Percentiles rank a stretch among this genome's conserved stretches.
Evolutionary conservation across 2,329 filamentous ascomycete species (phyloP).

Genomic region (Erysiphe pulchra): DNA sequence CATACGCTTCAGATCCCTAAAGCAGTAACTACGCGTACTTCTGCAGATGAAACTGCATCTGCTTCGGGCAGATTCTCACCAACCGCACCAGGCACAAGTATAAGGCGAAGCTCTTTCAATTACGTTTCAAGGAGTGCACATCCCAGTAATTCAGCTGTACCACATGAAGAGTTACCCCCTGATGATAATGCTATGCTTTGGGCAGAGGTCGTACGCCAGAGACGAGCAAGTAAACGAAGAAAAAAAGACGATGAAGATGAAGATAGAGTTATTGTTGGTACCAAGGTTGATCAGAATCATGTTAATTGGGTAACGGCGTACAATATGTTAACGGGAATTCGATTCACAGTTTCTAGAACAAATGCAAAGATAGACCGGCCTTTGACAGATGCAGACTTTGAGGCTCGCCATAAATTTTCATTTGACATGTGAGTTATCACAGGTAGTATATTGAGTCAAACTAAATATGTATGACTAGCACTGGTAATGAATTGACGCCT

Average conservation of each 20-base stretch:
- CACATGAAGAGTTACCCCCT: constrained; percentile 56
- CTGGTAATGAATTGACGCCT: constrained; percentile 87
- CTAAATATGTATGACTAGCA: constrained; percentile 26
- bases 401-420: constrained; percentile 86
- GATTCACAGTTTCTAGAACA: constrained; percentile 82
- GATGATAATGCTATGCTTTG: constrained; percentile 82
- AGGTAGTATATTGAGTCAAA: constrained; percentile 1
- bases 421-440: constrained; percentile 67
- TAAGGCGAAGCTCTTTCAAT: constrained; percentile 59
- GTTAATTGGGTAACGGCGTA: constrained; percentile 96
- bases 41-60: constrained; percentile 40
- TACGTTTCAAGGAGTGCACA: constrained; percentile 59
- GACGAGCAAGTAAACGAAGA: constrained; percentile 65
- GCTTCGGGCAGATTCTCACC: constrained; percentile 67
- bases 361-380: constrained; percentile 91
- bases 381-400: constrained; percentile 75
- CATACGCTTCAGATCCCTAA: constrained; percentile 77
- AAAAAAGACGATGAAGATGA: constrained; percentile 73
- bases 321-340: constrained; percentile 98
- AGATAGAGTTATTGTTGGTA: constrained; percentile 82
- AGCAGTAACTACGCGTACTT: constrained; percentile 33
- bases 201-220: constrained; percentile 82
- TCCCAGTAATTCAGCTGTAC: constrained; percentile 62
- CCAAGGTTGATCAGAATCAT: constrained; percentile 91
- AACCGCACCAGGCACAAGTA: constrained; percentile 21